phyloP scores from a whole-genome alignment of 2,329 filamentous ascomycete species.

The Claviceps digitariae region DNA sequence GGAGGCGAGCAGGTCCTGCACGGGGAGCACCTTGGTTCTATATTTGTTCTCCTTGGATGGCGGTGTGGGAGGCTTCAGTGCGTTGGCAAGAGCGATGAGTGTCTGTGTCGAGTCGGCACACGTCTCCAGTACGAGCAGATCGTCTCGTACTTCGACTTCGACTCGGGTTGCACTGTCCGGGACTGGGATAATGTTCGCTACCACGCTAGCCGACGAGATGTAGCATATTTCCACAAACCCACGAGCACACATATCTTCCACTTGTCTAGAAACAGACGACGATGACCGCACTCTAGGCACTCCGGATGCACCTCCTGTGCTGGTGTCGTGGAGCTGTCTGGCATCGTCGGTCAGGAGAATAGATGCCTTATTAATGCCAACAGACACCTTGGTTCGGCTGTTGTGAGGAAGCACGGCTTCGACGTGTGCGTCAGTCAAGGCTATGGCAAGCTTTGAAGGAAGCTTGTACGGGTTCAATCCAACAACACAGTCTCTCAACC shows the following conservation, averaged over 20 bases:
- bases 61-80: slow-evolving; percentile 68
- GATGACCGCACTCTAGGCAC: slow-evolving; percentile 14
- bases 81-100: slow-evolving; percentile 64
- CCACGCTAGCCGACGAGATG: slow-evolving; percentile 66
- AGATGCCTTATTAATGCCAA: slow-evolving; percentile 67
- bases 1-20: slow-evolving; percentile 79
- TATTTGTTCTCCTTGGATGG: slow-evolving; percentile 78
- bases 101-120: slow-evolving; percentile 97
- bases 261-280: slow-evolving; percentile 32
- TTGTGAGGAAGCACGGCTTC: slow-evolving; percentile 53
- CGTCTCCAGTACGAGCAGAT: slow-evolving; percentile 80
- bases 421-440: slow-evolving; percentile 65
- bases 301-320: slow-evolving; percentile 6
- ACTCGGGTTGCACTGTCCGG: slow-evolving; percentile 45
- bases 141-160: slow-evolving; percentile 70
- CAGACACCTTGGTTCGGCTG: slow-evolving; percentile 45
- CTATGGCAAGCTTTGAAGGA: slow-evolving; percentile 62
- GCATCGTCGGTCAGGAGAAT: slow-evolving; percentile 72
- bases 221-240: slow-evolving; percentile 82
- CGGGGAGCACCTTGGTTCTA: slow-evolving; percentile 70
- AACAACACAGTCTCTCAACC: slow-evolving; percentile 66
- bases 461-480: slow-evolving; percentile 71
- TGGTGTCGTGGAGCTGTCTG: slow-evolving; percentile 16
- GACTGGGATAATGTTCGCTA: slow-evolving; percentile 44
- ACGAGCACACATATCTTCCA: slow-evolving; percentile 42